These are phyloP conservation scores for Penicillium griseofulvum DNA, from an alignment of 2,329 filamentous ascomycete genomes.

Conservation along the genomic window DNA sequence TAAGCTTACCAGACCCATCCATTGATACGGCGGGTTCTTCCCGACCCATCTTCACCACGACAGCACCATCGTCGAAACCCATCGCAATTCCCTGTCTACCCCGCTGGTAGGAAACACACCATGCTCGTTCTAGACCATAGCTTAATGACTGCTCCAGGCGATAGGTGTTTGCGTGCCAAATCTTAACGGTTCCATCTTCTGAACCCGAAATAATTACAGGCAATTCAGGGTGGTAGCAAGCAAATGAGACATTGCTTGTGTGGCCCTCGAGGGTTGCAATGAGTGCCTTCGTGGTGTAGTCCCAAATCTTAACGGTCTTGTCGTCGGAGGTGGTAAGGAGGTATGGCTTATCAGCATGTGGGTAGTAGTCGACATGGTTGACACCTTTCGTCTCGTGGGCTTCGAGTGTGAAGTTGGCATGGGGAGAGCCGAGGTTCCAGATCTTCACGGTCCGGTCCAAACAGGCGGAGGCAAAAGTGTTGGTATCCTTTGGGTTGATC, in stretches of 20 bases:
- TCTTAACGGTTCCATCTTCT: constrained; percentile 94
- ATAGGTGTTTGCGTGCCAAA: constrained; percentile 99
- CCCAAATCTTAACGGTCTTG: constrained; percentile 96
- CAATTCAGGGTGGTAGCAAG: constrained; percentile 94
- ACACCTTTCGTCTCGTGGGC: constrained; percentile 97
- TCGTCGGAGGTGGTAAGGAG: constrained; percentile 96
- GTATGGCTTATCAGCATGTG: constrained; percentile 70
- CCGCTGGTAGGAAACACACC: constrained; percentile 95
- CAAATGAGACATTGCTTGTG: constrained; percentile 96
- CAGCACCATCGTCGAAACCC: constrained; percentile 95
- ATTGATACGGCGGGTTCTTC: constrained; percentile 98
- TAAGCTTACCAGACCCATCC: constrained; percentile 92
- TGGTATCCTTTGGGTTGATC: constrained; percentile 97
- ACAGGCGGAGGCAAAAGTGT: constrained; percentile 89
- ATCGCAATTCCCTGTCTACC: constrained; percentile 92
- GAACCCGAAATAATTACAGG: constrained; percentile 97
- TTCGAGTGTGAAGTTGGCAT: constrained; percentile 93
- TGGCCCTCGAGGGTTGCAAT: constrained; percentile 97
- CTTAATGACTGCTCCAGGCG: constrained; percentile 92
- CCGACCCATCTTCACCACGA: constrained; percentile 95
- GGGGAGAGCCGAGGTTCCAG: constrained; percentile 91
- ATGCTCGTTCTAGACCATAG: constrained; percentile 92
- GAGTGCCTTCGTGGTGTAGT: constrained; percentile 96
- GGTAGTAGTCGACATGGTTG: constrained; percentile 91
- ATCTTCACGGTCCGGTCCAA: constrained; percentile 96